Conservation (phyloP, 1,139 yeast species). For the Nakaseomyces uthaithaninus region DNA sequence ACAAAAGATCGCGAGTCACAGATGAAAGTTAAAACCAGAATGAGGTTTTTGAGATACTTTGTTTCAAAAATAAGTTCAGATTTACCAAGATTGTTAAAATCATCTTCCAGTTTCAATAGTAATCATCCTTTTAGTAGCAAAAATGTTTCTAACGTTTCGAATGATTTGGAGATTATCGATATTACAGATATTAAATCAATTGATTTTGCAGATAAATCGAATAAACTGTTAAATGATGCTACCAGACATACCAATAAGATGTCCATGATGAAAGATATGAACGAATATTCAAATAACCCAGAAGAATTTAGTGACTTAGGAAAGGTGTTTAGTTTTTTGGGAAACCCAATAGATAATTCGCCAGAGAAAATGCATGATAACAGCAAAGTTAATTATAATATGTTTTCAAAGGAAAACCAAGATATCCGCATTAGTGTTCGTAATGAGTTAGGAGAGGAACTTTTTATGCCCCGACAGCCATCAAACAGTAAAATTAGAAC, state of each 20-base stretch:
- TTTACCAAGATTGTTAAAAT: too few relatives aligned
- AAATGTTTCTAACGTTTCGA: background rate
- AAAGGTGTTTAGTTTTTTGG: background rate
- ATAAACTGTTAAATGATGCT: too few relatives aligned
- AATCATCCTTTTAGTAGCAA: too few relatives aligned
- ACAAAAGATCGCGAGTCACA: too few relatives aligned
- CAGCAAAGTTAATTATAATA: background rate
- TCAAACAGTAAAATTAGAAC: background rate
- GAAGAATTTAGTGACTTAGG: background rate
- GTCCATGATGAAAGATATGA: too few relatives aligned
- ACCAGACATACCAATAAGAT: too few relatives aligned
- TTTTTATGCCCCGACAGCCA: background rate
- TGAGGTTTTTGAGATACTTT: too few relatives aligned
- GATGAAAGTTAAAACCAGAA: too few relatives aligned
- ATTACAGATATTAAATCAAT: background rate
- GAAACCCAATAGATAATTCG: background rate
- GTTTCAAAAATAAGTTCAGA: too few relatives aligned
- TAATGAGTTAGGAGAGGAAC: background rate
- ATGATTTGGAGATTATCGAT: background rate
- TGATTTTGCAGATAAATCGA: background rate
- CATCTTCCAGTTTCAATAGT: too few relatives aligned
- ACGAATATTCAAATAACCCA: background rate
- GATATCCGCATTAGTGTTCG: background rate
- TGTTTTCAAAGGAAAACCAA: background rate
- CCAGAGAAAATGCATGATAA: conserved; percentile 1